Base-by-base conservation (phyloP, 2,329 filamentous ascomycete species). In the Huntiella savannae region DNA sequence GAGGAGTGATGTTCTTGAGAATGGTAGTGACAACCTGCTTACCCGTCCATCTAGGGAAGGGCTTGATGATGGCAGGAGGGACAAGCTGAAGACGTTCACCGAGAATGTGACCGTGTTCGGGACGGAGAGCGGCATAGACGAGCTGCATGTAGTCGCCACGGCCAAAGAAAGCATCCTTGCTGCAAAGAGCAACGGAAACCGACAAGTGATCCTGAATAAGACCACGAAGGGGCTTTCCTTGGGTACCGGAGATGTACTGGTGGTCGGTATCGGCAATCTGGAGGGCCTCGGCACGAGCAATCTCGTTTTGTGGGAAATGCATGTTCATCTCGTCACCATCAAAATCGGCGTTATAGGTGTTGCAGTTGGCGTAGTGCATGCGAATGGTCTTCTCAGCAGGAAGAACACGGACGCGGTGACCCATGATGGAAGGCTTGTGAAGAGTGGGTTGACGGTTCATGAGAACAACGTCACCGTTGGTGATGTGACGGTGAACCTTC, bases 301-400 rank as follows among this genome's bases (percentile, higher is more conserved):
- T 70, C 59, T 96, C 92, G 54, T 94, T 96, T 56, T 98, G 91
- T 1, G 91, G 91, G 57, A 98, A 96, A 63, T 98, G 91, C 87
- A 98, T 92, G 61, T 98, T 98, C 91, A 98, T 98, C 62, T 98
- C 91, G 59, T 98, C 91, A 61, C 91, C 91, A 57, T 98, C 92
- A 58, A 98, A 98, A 70, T 98, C 91, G 32, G 91, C 91, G 56
- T 98, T 98, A 69, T 98, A 98, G 0, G 91, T 95, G 58, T 98
- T 98, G 62, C 91, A 96, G 61, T 98, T 98, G 56, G 91, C 88
- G 63, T 98, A 98, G 66, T 98, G 91, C 88, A 98, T 96, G 53
- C 91, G 86, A 59, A 98, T 87, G 0, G 91, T 96, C 64, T 93
- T 93, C 61, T 98, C 92, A 33, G 86, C 87, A 0, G 85, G 83